A percentile compares a stretch with the other conserved stretches of the same genome.
phyloP scores from a whole-genome alignment of 257 asterid species.

The Solanum verrucosum region DNA sequence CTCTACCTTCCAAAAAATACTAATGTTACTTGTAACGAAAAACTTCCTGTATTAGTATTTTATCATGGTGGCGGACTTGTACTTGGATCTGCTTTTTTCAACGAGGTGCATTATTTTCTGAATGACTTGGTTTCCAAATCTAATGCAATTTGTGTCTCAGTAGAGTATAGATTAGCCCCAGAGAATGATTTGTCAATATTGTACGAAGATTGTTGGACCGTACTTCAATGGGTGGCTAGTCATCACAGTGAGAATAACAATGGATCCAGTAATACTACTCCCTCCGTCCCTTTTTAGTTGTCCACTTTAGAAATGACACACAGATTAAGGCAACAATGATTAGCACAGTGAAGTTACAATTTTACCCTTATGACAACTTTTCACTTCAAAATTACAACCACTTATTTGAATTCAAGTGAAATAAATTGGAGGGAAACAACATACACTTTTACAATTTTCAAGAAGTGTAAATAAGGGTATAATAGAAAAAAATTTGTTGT shows the following conservation, averaged over 20 bases:
- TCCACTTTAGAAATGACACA: too few species aligned
- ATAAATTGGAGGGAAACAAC: too few species aligned
- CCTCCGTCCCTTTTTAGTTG: too few species aligned
- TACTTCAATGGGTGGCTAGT: conserved; percentile 15
- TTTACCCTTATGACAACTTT: too few species aligned
- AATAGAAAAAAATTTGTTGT: too few species aligned
- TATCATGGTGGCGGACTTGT: background rate
- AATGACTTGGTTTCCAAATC: conserved; percentile 1
- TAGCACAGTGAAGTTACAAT: too few species aligned
- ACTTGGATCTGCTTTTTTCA: background rate
- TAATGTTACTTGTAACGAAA: too few species aligned
- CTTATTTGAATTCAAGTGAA: too few species aligned
- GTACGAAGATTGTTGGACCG: conserved; percentile 20
- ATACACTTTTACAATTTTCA: too few species aligned
- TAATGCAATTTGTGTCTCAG: conserved; percentile 7
- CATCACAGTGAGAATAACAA: background rate
- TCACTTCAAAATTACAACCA: too few species aligned
- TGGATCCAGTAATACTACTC: background rate
- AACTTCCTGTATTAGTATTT: background rate
- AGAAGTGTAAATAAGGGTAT: too few species aligned
- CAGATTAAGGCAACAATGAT: too few species aligned
- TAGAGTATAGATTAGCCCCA: conserved; percentile 22
- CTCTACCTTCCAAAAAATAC: background rate
- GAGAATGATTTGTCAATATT: conserved; percentile 17
- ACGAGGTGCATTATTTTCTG: background rate